Conservation (phyloP, 768 basidiomycete species). For the Russula lepida region DNA sequence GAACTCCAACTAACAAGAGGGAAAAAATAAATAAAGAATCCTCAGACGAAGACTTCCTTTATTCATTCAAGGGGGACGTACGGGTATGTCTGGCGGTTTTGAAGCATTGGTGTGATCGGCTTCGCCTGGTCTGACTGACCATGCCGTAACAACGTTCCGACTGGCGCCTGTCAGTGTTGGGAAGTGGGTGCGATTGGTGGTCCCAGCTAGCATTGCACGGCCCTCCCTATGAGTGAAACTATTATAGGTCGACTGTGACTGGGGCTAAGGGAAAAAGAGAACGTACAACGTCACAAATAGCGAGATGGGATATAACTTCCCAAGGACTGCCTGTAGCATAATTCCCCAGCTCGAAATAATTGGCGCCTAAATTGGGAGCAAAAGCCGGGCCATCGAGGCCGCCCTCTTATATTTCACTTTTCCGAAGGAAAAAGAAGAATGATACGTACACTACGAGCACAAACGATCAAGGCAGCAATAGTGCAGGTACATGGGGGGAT, state of each 20-base stretch:
- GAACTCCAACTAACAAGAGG: neutral
- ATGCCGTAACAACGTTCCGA: neutral
- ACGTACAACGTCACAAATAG: constrained; percentile 26
- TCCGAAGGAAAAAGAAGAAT: neutral
- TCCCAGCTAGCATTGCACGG: neutral
- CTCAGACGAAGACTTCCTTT: neutral
- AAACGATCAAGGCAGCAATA: constrained; percentile 21
- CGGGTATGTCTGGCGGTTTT: neutral
- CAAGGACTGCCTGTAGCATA: constrained; percentile 24
- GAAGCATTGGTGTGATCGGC: neutral
- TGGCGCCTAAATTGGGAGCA: constrained; percentile 5
- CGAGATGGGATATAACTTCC: constrained; percentile 28
- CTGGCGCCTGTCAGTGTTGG: neutral
- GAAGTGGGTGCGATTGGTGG: neutral
- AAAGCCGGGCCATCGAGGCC: neutral
- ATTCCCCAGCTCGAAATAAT: constrained; percentile 24
- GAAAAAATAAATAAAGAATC: neutral
- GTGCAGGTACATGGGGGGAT: constrained; percentile 26
- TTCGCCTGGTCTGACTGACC: neutral
- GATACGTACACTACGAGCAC: constrained; percentile 3
- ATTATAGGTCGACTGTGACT: too few relatives aligned
- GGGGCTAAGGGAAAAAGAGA: neutral
- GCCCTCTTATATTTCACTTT: neutral
- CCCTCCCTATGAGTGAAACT: constrained; percentile 7
- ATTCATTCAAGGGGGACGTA: neutral